Evolutionary conservation across 2,329 filamentous ascomycete species (phyloP).

Genomic region (Calonectria pseudoturangicola): DNA sequence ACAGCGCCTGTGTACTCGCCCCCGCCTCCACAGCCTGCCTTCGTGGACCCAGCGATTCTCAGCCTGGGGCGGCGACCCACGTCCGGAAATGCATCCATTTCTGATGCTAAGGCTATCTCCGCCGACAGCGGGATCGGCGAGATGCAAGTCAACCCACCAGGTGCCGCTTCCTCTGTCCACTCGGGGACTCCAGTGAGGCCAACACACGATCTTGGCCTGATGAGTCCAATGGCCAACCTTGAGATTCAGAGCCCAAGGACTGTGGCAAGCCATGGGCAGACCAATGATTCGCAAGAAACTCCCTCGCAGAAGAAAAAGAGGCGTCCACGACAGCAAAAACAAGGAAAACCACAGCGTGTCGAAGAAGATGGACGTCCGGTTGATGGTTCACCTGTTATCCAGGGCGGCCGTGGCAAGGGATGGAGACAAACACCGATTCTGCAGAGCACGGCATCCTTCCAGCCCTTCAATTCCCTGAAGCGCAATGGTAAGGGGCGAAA

Average conservation of each 20-base stretch:
- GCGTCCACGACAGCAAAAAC: constrained; percentile 57
- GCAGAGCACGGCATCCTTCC: constrained; percentile 77
- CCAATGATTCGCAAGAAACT: constrained; percentile 47
- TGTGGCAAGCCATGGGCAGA: constrained; percentile 47
- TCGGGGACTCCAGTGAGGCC: constrained; percentile 40
- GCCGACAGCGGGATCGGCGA: constrained; percentile 43
- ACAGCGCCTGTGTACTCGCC: constrained; percentile 54
- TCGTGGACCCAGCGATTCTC: constrained; percentile 89
- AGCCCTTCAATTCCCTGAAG: constrained; percentile 77
- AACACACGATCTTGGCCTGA: constrained; percentile 51
- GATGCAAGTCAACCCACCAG: constrained; percentile 31
- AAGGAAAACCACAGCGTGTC: constrained; percentile 54
- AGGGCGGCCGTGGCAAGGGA: constrained; percentile 68
- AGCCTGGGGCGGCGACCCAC: constrained; percentile 74
- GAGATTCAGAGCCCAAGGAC: constrained; percentile 44
- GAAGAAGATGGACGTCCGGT: constrained; percentile 53
- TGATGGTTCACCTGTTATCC: constrained; percentile 50
- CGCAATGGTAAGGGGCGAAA: constrained; percentile 69
- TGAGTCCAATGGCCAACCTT: constrained; percentile 55
- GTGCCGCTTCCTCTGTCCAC: constrained; percentile 38
- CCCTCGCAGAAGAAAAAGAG: constrained; percentile 58
- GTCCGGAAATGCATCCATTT: constrained; percentile 53
- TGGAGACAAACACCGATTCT: constrained; percentile 77
- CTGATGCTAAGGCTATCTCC: constrained; percentile 39
- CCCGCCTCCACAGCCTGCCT: constrained; percentile 64